A percentile compares a stretch with the other conserved stretches of the same genome.
Conservation (phyloP, 2,329 filamentous ascomycete species). For the Aspergillus tanneri region DNA sequence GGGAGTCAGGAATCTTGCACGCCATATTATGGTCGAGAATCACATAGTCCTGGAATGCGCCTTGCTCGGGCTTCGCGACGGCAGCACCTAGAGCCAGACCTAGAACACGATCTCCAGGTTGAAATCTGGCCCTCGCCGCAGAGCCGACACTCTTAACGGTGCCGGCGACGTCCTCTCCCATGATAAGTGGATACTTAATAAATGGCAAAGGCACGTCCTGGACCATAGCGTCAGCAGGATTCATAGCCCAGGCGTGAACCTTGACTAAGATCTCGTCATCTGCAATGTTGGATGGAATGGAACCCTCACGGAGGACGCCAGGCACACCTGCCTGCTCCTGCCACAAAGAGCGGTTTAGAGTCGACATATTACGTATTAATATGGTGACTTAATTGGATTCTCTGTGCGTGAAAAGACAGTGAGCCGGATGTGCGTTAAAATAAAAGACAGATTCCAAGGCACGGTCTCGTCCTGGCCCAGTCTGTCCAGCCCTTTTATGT, state of each 20-base stretch:
- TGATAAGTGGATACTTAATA: slow-evolving; percentile 33
- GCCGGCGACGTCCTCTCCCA: slow-evolving; percentile 47
- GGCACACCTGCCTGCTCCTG: background rate
- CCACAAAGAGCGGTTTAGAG: slow-evolving; percentile 1
- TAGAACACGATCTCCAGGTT: slow-evolving; percentile 45
- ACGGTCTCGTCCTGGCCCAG: too few relatives aligned
- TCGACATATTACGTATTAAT: too few relatives aligned
- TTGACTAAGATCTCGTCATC: slow-evolving; percentile 39
- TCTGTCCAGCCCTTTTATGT: too few relatives aligned
- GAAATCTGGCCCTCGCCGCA: slow-evolving; percentile 42
- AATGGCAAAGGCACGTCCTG: slow-evolving; percentile 23
- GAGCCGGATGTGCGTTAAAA: too few relatives aligned
- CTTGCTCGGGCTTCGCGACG: background rate
- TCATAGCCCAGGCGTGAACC: slow-evolving; percentile 42
- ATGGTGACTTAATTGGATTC: too few relatives aligned
- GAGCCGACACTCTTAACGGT: slow-evolving; percentile 47
- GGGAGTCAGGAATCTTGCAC: background rate
- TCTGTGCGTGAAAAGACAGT: too few relatives aligned
- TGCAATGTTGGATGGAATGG: slow-evolving; percentile 6
- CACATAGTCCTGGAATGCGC: slow-evolving; percentile 13
- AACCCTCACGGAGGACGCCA: background rate
- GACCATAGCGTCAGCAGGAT: slow-evolving; percentile 42
- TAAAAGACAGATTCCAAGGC: too few relatives aligned
- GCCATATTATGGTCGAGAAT: slow-evolving; percentile 1
- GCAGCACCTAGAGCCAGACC: slow-evolving; percentile 16